Percentiles rank a stretch among this genome's conserved stretches.
Evolutionary conservation across 164 flowering plant species (phyloP).

Genomic region (Nelumbo lutea): DNA sequence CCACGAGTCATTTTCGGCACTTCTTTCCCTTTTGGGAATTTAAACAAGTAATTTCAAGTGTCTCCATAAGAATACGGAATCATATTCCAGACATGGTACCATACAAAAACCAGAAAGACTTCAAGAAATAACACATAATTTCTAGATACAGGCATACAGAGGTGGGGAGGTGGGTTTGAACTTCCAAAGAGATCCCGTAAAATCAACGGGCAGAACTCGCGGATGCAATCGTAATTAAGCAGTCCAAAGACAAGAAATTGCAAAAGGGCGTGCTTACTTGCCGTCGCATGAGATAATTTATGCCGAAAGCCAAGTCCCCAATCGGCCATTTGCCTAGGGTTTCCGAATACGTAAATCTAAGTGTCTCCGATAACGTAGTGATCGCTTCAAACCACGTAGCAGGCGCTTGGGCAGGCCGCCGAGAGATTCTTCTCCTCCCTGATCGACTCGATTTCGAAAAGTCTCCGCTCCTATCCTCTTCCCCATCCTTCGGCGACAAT

Average conservation of each 20-base stretch:
- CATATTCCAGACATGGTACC: no score
- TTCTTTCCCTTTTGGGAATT: slow-evolving; percentile 69
- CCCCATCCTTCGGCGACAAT: slow-evolving; percentile 20
- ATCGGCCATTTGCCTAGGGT: slow-evolving; percentile 98
- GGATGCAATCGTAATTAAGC: neutral
- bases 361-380: slow-evolving; percentile 71
- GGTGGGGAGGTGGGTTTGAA: neutral
- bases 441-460: slow-evolving; percentile 31
- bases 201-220: neutral
- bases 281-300: slow-evolving; percentile 74
- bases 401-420: slow-evolving; percentile 84
- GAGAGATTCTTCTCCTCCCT: slow-evolving; percentile 33
- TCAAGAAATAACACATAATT: neutral
- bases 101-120: neutral
- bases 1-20: no score
- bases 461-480: slow-evolving; percentile 24
- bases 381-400: slow-evolving; percentile 82
- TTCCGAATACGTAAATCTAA: slow-evolving; percentile 85
- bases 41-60: slow-evolving; percentile 79
- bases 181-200: neutral
- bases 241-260: neutral
- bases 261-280: slow-evolving; percentile 42
- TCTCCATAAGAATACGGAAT: slow-evolving; percentile 37
- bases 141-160: no score
- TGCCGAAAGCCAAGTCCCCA: slow-evolving; percentile 94